A percentile compares a stretch with the other conserved stretches of the same genome.
Evolutionary conservation across 345 rosid species (phyloP).

Genomic region (Eucalyptus marginata): DNA sequence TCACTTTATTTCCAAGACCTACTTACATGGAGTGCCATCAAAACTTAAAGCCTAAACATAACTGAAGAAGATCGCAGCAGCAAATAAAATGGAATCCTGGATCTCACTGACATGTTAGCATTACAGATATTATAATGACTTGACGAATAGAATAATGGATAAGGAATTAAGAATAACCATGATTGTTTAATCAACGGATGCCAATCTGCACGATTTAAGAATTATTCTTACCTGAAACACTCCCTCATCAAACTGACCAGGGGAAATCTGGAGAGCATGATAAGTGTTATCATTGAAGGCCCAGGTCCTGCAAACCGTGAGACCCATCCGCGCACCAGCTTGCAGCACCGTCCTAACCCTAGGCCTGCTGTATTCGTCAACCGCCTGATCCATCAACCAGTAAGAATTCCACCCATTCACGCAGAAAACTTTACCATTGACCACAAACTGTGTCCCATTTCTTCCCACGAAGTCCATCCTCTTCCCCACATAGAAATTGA

Average conservation of each 20-base stretch:
- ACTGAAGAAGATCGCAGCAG: background rate
- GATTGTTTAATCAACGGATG: background rate
- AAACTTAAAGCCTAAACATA: background rate
- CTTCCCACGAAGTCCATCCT: constrained; percentile 52
- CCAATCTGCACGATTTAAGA: background rate
- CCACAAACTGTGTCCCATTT: constrained; percentile 65
- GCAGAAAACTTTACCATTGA: constrained; percentile 51
- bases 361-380: constrained; percentile 49
- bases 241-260: constrained; percentile 79
- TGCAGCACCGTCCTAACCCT: constrained; percentile 64
- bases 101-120: background rate
- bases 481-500: constrained; percentile 9
- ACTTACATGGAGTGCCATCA: background rate
- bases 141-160: background rate
- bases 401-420: constrained; percentile 94
- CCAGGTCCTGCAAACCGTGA: constrained; percentile 92
- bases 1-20: background rate
- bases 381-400: constrained; percentile 94
- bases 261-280: constrained; percentile 89
- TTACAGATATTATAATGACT: background rate
- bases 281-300: constrained; percentile 88
- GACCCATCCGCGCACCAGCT: constrained; percentile 86
- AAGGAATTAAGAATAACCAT: background rate
- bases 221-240: constrained; percentile 56
- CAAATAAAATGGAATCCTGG: background rate